phyloP scores from a whole-genome alignment of 2,329 filamentous ascomycete genomes.

The Nannizziopsis barbatae region DNA sequence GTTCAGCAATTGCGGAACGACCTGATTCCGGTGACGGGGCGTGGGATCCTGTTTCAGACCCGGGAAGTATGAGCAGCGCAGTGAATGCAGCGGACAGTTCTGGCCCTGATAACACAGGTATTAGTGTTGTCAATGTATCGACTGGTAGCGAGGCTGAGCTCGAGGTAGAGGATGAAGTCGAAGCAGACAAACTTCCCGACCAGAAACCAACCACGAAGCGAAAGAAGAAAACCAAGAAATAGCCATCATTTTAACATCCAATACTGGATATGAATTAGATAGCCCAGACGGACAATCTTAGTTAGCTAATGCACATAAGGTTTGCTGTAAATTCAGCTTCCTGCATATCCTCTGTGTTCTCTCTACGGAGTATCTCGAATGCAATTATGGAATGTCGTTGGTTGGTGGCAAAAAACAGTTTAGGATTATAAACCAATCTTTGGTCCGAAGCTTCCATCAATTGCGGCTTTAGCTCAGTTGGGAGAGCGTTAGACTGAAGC shows the following conservation, averaged over 20 bases:
- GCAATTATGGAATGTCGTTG: no score
- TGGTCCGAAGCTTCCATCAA: not conserved
- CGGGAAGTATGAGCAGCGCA: constrained; percentile 3
- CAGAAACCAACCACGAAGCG: not conserved
- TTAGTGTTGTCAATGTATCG: not conserved
- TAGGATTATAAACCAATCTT: not conserved
- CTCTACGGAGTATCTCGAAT: no score
- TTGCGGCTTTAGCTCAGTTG: constrained; percentile 8
- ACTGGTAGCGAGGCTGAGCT: constrained; percentile 7
- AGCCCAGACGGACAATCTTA: not conserved
- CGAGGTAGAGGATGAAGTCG: constrained; percentile 6
- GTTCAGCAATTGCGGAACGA: not conserved
- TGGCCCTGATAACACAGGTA: constrained; percentile 5
- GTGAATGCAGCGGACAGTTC: constrained; percentile 8
- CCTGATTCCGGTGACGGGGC: constrained; percentile 1
- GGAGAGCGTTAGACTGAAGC: constrained; percentile 8
- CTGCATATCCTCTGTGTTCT: no score
- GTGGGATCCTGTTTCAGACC: constrained; percentile 2
- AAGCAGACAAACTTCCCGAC: not conserved
- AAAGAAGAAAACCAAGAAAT: not conserved
- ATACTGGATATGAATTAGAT: not conserved
- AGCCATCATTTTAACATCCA: not conserved
- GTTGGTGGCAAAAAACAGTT: not conserved
- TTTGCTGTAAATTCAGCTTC: no score
- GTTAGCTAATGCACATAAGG: not conserved